phyloP scores from a whole-genome alignment of 306 rosid genomes.

The Senna siamea region DNA sequence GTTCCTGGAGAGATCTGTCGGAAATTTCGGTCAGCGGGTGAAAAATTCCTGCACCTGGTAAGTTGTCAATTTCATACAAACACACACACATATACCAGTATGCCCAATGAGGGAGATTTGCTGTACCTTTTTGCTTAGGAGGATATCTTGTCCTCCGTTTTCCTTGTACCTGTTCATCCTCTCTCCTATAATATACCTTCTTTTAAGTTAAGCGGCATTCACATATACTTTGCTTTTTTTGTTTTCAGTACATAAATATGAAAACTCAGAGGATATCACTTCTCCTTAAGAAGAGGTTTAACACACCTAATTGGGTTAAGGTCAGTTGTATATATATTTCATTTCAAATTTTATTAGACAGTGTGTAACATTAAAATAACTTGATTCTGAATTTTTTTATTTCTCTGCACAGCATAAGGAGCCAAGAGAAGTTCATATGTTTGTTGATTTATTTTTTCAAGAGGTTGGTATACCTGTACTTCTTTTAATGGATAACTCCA shows the following conservation, averaged over 20 bases:
- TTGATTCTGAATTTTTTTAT: constrained; percentile 26
- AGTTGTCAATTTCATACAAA: constrained; percentile 28
- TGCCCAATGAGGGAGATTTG: background rate
- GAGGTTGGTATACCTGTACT: constrained; percentile 61
- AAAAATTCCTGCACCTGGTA: constrained; percentile 80
- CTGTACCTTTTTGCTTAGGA: background rate
- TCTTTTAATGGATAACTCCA: background rate
- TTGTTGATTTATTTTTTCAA: constrained; percentile 85
- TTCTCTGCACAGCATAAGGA: constrained; percentile 83
- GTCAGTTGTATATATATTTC: constrained; percentile 48
- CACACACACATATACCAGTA: background rate
- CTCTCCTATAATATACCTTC: background rate
- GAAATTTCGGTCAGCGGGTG: constrained; percentile 68
- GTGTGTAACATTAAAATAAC: constrained; percentile 21
- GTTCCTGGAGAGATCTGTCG: constrained; percentile 77
- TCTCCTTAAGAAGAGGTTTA: constrained; percentile 83
- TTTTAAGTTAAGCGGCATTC: constrained; percentile 19
- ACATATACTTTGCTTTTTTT: constrained; percentile 26
- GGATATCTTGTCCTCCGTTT: constrained; percentile 3
- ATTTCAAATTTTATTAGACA: constrained; percentile 13
- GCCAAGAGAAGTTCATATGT: constrained; percentile 97
- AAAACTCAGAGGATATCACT: constrained; percentile 75
- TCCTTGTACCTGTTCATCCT: background rate
- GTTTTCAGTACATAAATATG: constrained; percentile 74
- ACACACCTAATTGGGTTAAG: constrained; percentile 90